Evolutionary conservation across 805 yeast species (phyloP), one percentile per base, ranked within the genome.

Genomic region (Saccharomycopsis capsularis): DNA sequence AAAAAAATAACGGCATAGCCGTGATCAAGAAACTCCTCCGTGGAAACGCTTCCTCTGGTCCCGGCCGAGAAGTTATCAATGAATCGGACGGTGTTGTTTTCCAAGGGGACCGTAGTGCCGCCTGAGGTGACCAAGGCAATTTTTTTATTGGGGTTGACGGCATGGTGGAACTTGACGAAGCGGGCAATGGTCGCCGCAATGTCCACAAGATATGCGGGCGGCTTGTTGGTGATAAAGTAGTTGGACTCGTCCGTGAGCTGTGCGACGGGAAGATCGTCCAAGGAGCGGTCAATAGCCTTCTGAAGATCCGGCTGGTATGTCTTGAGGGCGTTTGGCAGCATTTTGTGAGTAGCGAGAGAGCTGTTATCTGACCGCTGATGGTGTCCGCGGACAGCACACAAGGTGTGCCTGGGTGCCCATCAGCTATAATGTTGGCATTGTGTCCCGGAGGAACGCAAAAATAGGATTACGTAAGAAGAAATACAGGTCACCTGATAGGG

Each of bases 11-110:
- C 99, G 9, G 95, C 91, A 61, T 93, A 93, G 1, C 89, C 96
- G 50, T 76, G 70, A 48, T 82, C 86, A 44, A 95, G 68, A 57
- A 93, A 87, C 61, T 86, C 84, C 65, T 93, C 99, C 3, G 98
- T 96, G 39, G 93, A 82, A 0, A 96, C 82, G 3, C 99, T 95
- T 47, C 99, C 99, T 65, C 99, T 78, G 0, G 98, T 93, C 19
- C 99, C 99, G 21, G 98, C 98, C 55, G 93, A 82, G 64, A 93
- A 93, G 62, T 93, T 93, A 66, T 93, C 99, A 59, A 93, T 89
- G 66, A 93, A 93, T 46, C 99, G 69, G 5, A 93, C 99, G 0
- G 99, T 93, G 62, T 93, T 95, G 65, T 89, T 90, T 60, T 93
- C 99, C 55, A 93, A 69, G 0, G 99, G 99, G 0, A 93, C 99